Evolutionary conservation across 2,329 filamentous ascomycete species (phyloP), one percentile per base, ranked within the genome.

Genomic region (Simplicillium sp.): DNA sequence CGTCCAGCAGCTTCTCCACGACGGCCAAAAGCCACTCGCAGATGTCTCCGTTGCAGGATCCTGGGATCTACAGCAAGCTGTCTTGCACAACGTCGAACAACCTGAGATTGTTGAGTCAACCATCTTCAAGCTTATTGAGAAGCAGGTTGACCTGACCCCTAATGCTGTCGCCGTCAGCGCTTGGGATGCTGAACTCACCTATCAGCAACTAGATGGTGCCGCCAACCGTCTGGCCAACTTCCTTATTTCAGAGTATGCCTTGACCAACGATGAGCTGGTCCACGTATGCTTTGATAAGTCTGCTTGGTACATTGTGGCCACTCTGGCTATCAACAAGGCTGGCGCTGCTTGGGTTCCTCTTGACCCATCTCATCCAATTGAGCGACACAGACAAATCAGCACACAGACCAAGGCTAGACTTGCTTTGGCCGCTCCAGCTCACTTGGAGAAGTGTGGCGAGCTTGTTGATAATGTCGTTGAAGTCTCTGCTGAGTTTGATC

Each of bases 241-340:
- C 35, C 34, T 40, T 3, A 36, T 31, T 4, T 3, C 11, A 3
- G 32, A 31, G 3, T 32, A 34, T 8, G 33, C 35, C 4, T 14
- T 25, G 15, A 9, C 17, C 13, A 50, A 50, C 2, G 39, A 40
- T 12, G 35, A 32, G 15, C 20, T 54, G 25, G 50, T 57, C 3
- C 50, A 49, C 1, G 41, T 57, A 1, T 56, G 53, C 35, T 54
- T 57, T 2, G 51, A 57, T 29, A 57, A 57, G 42, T 57, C 54
- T 1, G 49, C 45, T 13, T 56, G 52, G 54, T 47, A 45, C 3
- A 44, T 54, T 4, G 49, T 57, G 16, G 47, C 54, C 2, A 54
- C 56, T 49, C 39, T 57, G 2, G 50, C 50, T 0, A 34, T 56
- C 1, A 44, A 54, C 31, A 40, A 40, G 29, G 39, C 39, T 14